Conservation (phyloP, 2,329 filamentous ascomycete species). For the Clonostachys sp. region DNA sequence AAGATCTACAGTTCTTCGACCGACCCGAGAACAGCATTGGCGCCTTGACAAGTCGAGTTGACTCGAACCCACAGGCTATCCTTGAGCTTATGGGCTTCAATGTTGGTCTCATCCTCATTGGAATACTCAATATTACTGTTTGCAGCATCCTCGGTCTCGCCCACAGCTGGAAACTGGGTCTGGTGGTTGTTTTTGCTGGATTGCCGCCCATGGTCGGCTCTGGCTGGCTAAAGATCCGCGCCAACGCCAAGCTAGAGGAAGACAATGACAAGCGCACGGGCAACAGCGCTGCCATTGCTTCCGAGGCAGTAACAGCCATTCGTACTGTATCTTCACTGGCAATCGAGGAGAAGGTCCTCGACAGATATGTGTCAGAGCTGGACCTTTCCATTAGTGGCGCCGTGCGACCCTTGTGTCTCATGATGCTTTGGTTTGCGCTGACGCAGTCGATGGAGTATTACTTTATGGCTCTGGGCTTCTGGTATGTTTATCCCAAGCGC, state of each 20-base stretch:
- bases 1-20: too few species aligned
- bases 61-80: conserved; percentile 14
- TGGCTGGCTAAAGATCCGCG: conserved; percentile 82
- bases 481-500: conserved; percentile 42
- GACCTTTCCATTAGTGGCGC: conserved; percentile 63
- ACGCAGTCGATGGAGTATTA: conserved; percentile 83
- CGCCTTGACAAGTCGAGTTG: conserved; percentile 77
- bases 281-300: conserved; percentile 78
- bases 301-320: conserved; percentile 89
- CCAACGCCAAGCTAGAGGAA: conserved; percentile 73
- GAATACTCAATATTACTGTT: conserved; percentile 68
- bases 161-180: conserved; percentile 81
- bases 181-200: conserved; percentile 70
- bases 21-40: conserved; percentile 73
- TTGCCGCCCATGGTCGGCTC: conserved; percentile 74
- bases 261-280: conserved; percentile 78
- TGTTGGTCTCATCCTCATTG: conserved; percentile 39
- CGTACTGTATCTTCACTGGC: conserved; percentile 90
- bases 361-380: conserved; percentile 64
- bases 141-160: conserved; percentile 65
- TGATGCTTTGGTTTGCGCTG: conserved; percentile 67
- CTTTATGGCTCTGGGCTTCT: conserved; percentile 84
- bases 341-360: conserved; percentile 74
- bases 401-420: conserved; percentile 65
- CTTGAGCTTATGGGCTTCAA: too few species aligned